Evolutionary conservation across 2,329 filamentous ascomycete species (phyloP), one percentile per base, ranked within the genome.

Genomic region (Ophiostoma sp.): DNA sequence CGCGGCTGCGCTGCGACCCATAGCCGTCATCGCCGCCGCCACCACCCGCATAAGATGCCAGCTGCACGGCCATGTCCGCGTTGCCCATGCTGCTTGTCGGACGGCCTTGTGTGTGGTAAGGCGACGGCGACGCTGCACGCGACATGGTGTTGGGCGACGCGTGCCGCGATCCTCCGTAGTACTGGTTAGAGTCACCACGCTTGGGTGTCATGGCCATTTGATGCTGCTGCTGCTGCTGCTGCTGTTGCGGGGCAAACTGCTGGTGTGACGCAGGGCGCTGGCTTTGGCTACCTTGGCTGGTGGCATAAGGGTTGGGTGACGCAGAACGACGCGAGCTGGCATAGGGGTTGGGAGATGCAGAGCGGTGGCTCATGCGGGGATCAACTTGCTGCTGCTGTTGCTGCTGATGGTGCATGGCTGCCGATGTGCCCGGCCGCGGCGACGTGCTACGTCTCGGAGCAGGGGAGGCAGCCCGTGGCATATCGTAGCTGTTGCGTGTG

Each of bases 11-110:
- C 74, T 83, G 80, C 64, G 86, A 88, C 33, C 86, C 86, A 74
- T 90, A 89, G 35, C 81, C 80, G 69, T 89, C 86, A 71, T 86
- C 83, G 81, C 70, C 69, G 13, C 70, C 71, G 81, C 70, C 69
- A 10, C 70, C 71, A 23, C 67, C 71, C 17, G 36, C 36, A 27
- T 72, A 70, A 44, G 84, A 83, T 1, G 86, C 88, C 41, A 92
- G 82, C 78, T 92, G 90, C 71, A 92, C 82, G 52, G 90, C 86
- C 88, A 91, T 91, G 23, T 84, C 86, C 70, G 81, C 73, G 72
- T 78, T 78, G 70, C 80, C 78, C 77, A 84, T 83, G 72, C 82
- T 85, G 76, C 85, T 86, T 70, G 79, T 79, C 4, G 86, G 85
- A 8, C 85, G 80, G 35, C 31, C 52, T 69, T 79, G 79, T 71